Evolutionary conservation across 352 stramenopile species (phyloP), one percentile per base, ranked within the genome.

Genomic region (Phytophthora palmivora): DNA sequence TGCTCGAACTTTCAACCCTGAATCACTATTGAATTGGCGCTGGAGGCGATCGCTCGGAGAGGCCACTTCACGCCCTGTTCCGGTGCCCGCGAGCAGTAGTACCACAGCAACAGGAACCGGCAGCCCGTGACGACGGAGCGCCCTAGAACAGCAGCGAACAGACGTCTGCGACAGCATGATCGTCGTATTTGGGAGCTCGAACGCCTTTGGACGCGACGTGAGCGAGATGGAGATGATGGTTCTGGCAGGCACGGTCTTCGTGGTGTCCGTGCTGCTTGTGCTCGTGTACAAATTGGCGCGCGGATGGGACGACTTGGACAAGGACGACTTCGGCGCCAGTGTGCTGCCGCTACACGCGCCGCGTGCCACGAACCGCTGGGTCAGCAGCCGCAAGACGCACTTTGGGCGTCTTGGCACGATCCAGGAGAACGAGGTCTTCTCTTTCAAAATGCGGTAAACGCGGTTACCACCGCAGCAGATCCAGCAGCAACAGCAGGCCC

Each of bases 201-300:
- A 89, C 67, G 80, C 78, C 12, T 91, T 91, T 51, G 82, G 82
- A 22, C 80, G 70, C 51, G 82, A 89, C 67, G 65, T 91, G 52
- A 85, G 70, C 70, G 82, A 91, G 59, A 72, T 61, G 38, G 80
- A 91, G 60, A 87, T 88, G 78, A 75, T 89, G 63, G 52, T 89
- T 45, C 68, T 91, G 39, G 65, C 79, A 3, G 76, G 76, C 8
- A 91, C 82, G 6, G 77, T 91, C 33, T 91, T 91, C 50, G 78
- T 91, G 42, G 72, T 89, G 16, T 91, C 82, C 18, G 72, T 91
- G 70, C 67, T 91, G 19, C 70, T 91, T 28, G 82, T 84, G 54
- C 61, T 91, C 24, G 80, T 91, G 26, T 91, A 88, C 75, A 91
- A 91, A 65, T 69, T 89, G 36, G 78, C 82, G 44, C 82, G 80